Percentiles rank a stretch among this genome's conserved stretches.
Conservation (phyloP, 345 rosid genomes). For the Corchorus capsularis region DNA sequence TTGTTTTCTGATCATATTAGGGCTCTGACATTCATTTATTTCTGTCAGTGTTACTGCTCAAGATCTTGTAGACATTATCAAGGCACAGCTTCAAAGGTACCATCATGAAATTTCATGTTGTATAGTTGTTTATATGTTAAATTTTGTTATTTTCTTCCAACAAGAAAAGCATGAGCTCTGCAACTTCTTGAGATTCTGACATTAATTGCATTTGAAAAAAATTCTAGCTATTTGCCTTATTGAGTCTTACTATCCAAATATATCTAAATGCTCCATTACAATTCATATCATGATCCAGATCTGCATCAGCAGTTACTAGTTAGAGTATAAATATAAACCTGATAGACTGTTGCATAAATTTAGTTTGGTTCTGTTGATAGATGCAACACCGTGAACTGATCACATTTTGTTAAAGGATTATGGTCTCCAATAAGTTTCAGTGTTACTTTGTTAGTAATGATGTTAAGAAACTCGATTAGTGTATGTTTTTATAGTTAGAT, state of each 20-base stretch:
- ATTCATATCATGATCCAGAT: background rate
- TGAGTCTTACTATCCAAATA: too few species aligned
- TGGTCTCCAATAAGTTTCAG: background rate
- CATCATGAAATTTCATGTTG: background rate
- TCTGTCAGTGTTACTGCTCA: slow-evolving; percentile 85
- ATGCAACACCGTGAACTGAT: background rate
- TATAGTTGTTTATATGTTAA: background rate
- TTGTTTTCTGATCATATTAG: slow-evolving; percentile 19
- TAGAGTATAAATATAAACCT: background rate
- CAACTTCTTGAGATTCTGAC: background rate
- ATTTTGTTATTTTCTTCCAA: background rate
- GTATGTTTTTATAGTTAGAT: background rate
- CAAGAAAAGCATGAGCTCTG: background rate
- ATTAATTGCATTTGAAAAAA: background rate
- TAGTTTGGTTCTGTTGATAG: background rate
- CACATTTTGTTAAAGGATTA: background rate
- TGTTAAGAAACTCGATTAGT: background rate
- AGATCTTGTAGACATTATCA: slow-evolving; percentile 89
- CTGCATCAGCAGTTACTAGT: background rate
- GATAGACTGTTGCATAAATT: background rate
- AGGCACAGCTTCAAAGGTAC: slow-evolving; percentile 92
- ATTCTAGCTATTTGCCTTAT: background rate
- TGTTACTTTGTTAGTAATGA: background rate
- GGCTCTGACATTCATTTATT: slow-evolving; percentile 16
- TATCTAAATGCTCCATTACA: background rate